Percentiles rank a stretch among this genome's conserved stretches.
These are phyloP conservation scores for Skeletonema grethae DNA, from an alignment of 108 stramenopile species.

Conservation along the genomic window DNA sequence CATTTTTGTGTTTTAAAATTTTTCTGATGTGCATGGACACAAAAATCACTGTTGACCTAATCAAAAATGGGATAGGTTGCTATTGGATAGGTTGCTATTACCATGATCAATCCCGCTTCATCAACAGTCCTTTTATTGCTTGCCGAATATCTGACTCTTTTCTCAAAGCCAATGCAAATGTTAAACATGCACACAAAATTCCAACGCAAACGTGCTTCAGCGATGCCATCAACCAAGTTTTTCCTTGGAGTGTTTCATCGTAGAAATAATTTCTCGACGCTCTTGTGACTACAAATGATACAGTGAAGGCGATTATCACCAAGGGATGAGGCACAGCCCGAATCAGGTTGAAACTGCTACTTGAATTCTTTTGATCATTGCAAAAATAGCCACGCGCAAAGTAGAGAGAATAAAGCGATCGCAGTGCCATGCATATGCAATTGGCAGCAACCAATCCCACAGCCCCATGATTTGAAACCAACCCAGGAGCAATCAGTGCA, in stretches of 20 bases:
- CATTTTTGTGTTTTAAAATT: too few species aligned
- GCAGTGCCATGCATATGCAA: constrained; percentile 72
- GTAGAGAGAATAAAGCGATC: constrained; percentile 68
- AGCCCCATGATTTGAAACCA: constrained; percentile 60
- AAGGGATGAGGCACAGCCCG: constrained; percentile 60
- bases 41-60: too few species aligned
- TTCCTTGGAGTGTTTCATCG: constrained; percentile 30
- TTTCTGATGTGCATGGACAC: too few species aligned
- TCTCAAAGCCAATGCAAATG: constrained; percentile 21
- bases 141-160: constrained; percentile 52
- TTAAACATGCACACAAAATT: constrained; percentile 42
- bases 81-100: not conserved
- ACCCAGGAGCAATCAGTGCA: constrained; percentile 61
- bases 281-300: constrained; percentile 49
- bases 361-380: not conserved
- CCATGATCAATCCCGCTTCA: not conserved
- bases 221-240: constrained; percentile 60
- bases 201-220: constrained; percentile 61
- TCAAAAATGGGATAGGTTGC: too few species aligned
- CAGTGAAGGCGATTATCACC: constrained; percentile 52
- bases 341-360: not conserved
- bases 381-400: constrained; percentile 71
- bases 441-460: constrained; percentile 80
- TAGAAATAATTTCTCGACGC: constrained; percentile 23
- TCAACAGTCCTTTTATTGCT: not conserved